phyloP scores from a whole-genome alignment of 208 protist genomes.

The Crithidia expoeki region DNA sequence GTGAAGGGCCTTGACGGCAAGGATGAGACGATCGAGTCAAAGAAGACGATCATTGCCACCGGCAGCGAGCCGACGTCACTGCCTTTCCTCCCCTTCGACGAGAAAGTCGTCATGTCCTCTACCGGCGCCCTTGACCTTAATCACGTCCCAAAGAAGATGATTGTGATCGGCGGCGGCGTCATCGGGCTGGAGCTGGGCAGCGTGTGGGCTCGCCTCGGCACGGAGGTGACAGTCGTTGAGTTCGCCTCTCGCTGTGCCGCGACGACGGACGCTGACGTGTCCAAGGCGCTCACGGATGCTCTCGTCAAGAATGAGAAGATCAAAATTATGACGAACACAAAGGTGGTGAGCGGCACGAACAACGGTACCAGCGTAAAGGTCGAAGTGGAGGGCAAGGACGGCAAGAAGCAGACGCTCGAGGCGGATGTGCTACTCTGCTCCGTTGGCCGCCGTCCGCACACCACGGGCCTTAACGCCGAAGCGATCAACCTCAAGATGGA shows the following conservation, averaged over 20 bases:
- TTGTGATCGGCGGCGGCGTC: constrained; percentile 99
- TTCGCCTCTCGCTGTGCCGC: constrained; percentile 94
- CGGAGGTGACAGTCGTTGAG: constrained; percentile 99
- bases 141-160: constrained; percentile 96
- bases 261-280: constrained; percentile 85
- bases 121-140: constrained; percentile 96
- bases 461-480: constrained; percentile 93
- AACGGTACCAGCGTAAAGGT: constrained; percentile 83
- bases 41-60: constrained; percentile 99
- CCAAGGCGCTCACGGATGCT: constrained; percentile 74
- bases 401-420: constrained; percentile 82
- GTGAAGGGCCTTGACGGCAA: constrained; percentile 93
- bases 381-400: constrained; percentile 92
- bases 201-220: constrained; percentile 97
- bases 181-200: constrained; percentile 99
- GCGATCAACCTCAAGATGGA: constrained; percentile 92
- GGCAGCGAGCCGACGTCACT: constrained; percentile 96
- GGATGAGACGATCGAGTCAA: constrained; percentile 87
- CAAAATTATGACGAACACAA: constrained; percentile 91
- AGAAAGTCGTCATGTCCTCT: constrained; percentile 97
- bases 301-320: constrained; percentile 92
- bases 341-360: constrained; percentile 84
- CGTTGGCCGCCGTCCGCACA: constrained; percentile 97
- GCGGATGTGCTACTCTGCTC: constrained; percentile 96
- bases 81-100: constrained; percentile 96